Evolutionary conservation across 805 yeast species (phyloP), one percentile per base, ranked within the genome.

Genomic region (Danielia reshetovae): DNA sequence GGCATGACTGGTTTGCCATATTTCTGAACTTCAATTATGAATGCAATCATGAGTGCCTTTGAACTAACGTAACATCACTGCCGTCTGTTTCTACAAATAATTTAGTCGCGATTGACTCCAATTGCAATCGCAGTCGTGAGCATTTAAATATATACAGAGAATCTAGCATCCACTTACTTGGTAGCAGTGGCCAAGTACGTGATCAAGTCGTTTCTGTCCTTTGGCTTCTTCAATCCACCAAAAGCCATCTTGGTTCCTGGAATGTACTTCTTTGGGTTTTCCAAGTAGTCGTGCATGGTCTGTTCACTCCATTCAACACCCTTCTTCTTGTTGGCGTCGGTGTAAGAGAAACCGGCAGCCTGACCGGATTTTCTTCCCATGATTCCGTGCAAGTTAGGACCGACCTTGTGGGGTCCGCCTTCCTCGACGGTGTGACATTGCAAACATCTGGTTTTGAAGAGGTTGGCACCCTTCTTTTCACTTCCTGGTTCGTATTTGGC

Each of bases 191-290:
- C 65, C 59, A 90, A 76, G 84, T 87, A 90, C 57, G 97, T 79
- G 60, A 90, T 72, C 68, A 93, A 74, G 68, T 93, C 97, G 74
- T 86, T 85, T 82, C 97, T 87, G 78, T 93, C 98, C 83, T 88
- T 90, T 50, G 88, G 82, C 80, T 93, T 93, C 89, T 93, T 93
- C 72, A 93, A 80, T 75, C 98, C 98, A 74, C 96, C 98, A 59
- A 90, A 93, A 50, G 98, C 97, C 98, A 93, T 93, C 85, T 93
- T 93, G 76, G 97, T 93, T 70, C 98, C 98, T 65, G 98, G 98
- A 55, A 93, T 88, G 78, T 88, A 93, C 77, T 93, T 93, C 94
- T 93, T 93, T 75, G 98, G 98, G 85, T 93, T 93, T 73, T 85
- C 95, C 70, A 93, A 80, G 83, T 93, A 93, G 68, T 85, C 95